phyloP scores from a whole-genome alignment of 1,284 basidiomycete genomes.

The Meira miltonrushii region DNA sequence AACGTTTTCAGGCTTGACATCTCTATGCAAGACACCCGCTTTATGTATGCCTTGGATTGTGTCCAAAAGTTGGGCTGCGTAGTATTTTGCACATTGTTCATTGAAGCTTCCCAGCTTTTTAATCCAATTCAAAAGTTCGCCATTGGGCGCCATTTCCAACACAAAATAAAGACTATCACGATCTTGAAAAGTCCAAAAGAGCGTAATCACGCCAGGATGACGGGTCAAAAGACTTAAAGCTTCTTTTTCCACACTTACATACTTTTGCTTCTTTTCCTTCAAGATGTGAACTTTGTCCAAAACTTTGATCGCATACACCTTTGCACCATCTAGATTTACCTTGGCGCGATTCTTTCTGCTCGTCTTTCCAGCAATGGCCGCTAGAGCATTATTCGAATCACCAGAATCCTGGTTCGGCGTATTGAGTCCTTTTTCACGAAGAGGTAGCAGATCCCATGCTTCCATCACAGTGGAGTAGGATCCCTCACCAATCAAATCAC shows the following conservation, averaged over 20 bases:
- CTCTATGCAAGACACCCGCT: conserved; percentile 44
- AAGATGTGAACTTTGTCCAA: conserved; percentile 52
- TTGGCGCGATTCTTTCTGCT: conserved; percentile 18
- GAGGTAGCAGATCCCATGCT: conserved; percentile 43
- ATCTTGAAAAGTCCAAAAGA: conserved; percentile 52
- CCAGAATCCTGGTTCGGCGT: background rate
- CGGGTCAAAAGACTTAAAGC: conserved; percentile 45
- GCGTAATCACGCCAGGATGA: conserved; percentile 45
- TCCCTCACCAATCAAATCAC: conserved; percentile 49
- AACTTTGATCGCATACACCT: conserved; percentile 48
- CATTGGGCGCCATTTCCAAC: conserved; percentile 46
- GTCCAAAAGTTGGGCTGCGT: conserved; percentile 44
- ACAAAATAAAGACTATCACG: conserved; percentile 50
- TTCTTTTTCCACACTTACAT: conserved; percentile 49
- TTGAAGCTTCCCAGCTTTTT: conserved; percentile 45
- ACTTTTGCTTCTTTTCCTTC: conserved; percentile 52
- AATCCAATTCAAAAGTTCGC: conserved; percentile 46
- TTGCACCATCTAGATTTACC: conserved; percentile 24
- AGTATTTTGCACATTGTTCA: conserved; percentile 28
- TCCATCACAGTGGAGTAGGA: conserved; percentile 51
- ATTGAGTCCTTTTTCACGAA: conserved; percentile 3
- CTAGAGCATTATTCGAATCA: conserved; percentile 23
- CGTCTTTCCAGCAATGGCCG: conserved; percentile 27
- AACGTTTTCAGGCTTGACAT: conserved; percentile 50
- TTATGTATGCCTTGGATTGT: conserved; percentile 44